Percentiles rank a stretch among this genome's conserved stretches.
Conservation (phyloP, 116 monocot species). For the Trichopus zeylanicus region DNA sequence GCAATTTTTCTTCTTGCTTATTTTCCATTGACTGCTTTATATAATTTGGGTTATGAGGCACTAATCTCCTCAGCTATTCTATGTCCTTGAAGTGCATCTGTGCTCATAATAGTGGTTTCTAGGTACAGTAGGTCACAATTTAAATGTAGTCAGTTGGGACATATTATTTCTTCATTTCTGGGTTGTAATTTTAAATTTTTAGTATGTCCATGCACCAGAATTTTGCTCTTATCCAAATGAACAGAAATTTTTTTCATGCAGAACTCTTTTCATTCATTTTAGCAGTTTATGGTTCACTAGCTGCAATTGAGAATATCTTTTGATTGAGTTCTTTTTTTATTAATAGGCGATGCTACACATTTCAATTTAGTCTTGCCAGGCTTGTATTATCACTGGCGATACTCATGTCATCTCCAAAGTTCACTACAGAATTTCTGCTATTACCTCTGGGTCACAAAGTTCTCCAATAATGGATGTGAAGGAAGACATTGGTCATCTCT, state of each 20-base stretch:
- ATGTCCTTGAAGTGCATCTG: no score
- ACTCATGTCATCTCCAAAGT: not conserved
- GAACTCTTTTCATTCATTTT: not conserved
- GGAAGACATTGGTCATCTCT: not conserved
- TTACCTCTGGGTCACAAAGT: not conserved
- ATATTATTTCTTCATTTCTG: no score
- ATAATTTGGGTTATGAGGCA: no score
- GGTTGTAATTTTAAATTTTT: no score
- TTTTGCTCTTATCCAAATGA: not conserved
- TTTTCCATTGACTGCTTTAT: no score
- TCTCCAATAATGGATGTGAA: not conserved
- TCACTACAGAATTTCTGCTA: not conserved
- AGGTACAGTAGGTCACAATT: no score
- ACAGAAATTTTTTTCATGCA: not conserved
- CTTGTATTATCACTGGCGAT: not conserved
- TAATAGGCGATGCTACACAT: slow-evolving; percentile 43
- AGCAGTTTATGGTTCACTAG: not conserved
- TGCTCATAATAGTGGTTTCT: no score
- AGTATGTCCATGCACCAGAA: not conserved
- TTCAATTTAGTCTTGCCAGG: slow-evolving; percentile 23
- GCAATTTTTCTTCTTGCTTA: no score
- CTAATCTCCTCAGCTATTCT: no score
- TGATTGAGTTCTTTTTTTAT: not conserved
- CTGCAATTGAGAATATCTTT: no score
- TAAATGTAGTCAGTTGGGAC: no score